These are phyloP conservation scores for Urtica urens DNA, from an alignment of 306 rosid genomes.

Conservation along the genomic window DNA sequence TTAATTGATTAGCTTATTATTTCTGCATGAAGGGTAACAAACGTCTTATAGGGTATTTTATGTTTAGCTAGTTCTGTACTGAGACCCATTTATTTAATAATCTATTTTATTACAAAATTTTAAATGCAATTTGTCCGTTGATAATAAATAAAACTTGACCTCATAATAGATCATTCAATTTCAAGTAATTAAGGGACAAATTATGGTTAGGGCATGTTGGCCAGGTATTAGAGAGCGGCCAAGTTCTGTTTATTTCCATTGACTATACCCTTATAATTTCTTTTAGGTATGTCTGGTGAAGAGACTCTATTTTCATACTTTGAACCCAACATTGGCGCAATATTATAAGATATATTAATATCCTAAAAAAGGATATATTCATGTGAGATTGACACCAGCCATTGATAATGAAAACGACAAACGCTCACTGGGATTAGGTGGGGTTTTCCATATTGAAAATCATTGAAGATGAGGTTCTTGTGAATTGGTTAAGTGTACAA, in stretches of 20 bases:
- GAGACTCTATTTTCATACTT: constrained; percentile 15
- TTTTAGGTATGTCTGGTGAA: constrained; percentile 9
- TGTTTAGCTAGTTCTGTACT: not conserved
- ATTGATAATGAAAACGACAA: constrained; percentile 6
- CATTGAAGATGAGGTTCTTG: constrained; percentile 10
- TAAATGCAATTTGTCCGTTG: not conserved
- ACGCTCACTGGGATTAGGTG: constrained; percentile 10
- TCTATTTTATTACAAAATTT: not conserved
- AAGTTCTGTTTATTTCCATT: constrained; percentile 27
- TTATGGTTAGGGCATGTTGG: constrained; percentile 42
- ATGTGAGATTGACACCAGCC: not conserved
- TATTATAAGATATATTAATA: too few relatives aligned
- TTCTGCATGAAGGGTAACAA: constrained; percentile 10
- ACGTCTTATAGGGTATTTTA: constrained; percentile 6
- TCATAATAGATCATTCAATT: constrained; percentile 10
- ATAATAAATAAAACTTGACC: constrained; percentile 28
- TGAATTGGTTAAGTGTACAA: not conserved
- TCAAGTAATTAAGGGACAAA: constrained; percentile 31
- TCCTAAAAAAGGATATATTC: not conserved
- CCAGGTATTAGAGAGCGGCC: constrained; percentile 34
- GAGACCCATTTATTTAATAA: not conserved
- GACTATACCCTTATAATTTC: constrained; percentile 25
- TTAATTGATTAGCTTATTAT: constrained; percentile 11
- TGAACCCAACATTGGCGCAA: constrained; percentile 14
- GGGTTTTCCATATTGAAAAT: constrained; percentile 14